A percentile compares a stretch with the other conserved stretches of the same genome.
These are phyloP conservation scores for Leavenworthia alabamica DNA, from an alignment of 345 rosid genomes.

Conservation along the genomic window DNA sequence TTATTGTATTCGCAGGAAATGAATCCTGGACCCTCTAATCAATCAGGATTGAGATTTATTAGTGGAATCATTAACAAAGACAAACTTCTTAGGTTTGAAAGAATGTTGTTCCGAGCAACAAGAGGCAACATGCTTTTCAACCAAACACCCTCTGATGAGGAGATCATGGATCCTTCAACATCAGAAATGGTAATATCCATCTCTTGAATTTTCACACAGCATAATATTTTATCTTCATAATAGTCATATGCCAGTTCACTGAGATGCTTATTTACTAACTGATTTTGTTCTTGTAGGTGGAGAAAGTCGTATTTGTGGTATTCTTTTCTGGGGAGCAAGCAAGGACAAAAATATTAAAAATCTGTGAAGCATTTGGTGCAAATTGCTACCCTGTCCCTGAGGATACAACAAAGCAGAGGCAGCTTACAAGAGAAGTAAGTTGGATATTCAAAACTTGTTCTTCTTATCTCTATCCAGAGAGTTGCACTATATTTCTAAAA, in stretches of 20 bases:
- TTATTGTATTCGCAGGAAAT: slow-evolving; percentile 50
- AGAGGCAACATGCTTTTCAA: slow-evolving; percentile 99
- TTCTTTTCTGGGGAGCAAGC: slow-evolving; percentile 99
- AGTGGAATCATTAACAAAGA: slow-evolving; percentile 77
- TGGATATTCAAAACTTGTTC: neutral
- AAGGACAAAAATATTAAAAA: slow-evolving; percentile 68
- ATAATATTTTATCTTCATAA: neutral
- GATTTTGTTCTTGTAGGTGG: slow-evolving; percentile 46
- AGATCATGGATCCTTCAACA: slow-evolving; percentile 82
- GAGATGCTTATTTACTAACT: slow-evolving; percentile 10
- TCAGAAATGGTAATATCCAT: slow-evolving; percentile 62
- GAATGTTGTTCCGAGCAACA: slow-evolving; percentile 94
- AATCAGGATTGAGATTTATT: slow-evolving; percentile 79
- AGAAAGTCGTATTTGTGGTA: slow-evolving; percentile 80
- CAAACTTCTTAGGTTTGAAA: slow-evolving; percentile 72
- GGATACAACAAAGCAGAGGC: slow-evolving; percentile 78
- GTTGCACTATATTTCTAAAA: no score
- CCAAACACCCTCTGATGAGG: slow-evolving; percentile 85
- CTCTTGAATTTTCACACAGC: slow-evolving; percentile 14
- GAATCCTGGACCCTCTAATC: slow-evolving; percentile 53
- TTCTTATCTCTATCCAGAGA: neutral
- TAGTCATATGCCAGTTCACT: neutral
- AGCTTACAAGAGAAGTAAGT: slow-evolving; percentile 87
- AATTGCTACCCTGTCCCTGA: slow-evolving; percentile 95
- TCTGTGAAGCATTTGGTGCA: slow-evolving; percentile 97